Conservation (phyloP, 768 basidiomycete species). For the Lanmaoa rubissima region DNA sequence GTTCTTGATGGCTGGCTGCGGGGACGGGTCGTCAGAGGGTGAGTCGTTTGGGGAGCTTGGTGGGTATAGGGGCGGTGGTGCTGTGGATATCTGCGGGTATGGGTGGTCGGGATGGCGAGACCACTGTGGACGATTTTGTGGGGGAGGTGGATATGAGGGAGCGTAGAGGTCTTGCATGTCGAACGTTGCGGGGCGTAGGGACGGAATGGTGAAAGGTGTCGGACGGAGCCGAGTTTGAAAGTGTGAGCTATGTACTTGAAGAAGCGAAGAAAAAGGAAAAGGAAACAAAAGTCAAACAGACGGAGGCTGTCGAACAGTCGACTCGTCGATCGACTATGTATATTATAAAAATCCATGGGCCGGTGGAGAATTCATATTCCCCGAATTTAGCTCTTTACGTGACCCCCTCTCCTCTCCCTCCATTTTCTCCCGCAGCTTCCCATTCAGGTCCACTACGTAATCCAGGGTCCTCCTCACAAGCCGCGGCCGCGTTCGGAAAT, state of each 20-base stretch:
- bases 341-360: constrained; percentile 35
- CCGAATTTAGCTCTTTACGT: constrained; percentile 37
- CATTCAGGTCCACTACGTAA: constrained; percentile 31
- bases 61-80: constrained; percentile 32
- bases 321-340: constrained; percentile 36
- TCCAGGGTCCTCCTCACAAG: constrained; percentile 33
- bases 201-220: constrained; percentile 36
- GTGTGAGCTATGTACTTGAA: constrained; percentile 30
- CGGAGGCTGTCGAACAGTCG: constrained; percentile 26
- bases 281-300: constrained; percentile 28
- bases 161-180: constrained; percentile 50
- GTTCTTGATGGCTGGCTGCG: constrained; percentile 29
- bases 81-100: constrained; percentile 35
- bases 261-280: constrained; percentile 33
- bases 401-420: constrained; percentile 28
- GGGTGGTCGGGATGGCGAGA: constrained; percentile 33
- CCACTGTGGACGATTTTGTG: constrained; percentile 43
- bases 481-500: constrained; percentile 41
- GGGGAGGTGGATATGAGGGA: constrained; percentile 35
- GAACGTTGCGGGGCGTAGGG: constrained; percentile 41
- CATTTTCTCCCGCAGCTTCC: constrained; percentile 34
- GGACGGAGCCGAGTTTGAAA: constrained; percentile 18
- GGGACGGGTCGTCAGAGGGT: constrained; percentile 49
- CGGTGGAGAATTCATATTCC: constrained; percentile 41
- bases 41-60: constrained; percentile 40